phyloP scores from a whole-genome alignment of 768 basidiomycete species.

The Suillus lakei region DNA sequence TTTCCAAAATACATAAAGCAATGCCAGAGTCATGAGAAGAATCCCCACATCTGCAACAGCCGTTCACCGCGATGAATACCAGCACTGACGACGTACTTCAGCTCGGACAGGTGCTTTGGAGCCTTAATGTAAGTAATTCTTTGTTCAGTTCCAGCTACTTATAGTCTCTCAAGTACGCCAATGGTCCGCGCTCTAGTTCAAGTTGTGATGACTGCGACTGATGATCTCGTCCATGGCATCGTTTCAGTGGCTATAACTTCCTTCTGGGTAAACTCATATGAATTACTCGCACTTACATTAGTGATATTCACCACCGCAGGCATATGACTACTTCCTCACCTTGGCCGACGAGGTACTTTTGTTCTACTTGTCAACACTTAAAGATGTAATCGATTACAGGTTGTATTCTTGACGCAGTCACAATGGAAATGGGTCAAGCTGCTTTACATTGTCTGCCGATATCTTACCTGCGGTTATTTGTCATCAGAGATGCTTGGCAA shows the following conservation, averaged over 20 bases:
- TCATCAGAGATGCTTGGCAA: not conserved
- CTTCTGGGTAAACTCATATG: not conserved
- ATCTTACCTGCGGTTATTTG: conserved; percentile 6
- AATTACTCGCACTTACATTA: not conserved
- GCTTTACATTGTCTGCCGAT: conserved; percentile 17
- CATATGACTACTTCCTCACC: conserved; percentile 8
- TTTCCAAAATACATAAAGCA: not conserved
- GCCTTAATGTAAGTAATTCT: not conserved
- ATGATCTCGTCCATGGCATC: not conserved
- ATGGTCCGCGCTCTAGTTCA: not conserved
- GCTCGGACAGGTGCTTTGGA: not conserved
- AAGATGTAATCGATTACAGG: not conserved
- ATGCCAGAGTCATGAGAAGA: not conserved
- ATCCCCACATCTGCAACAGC: not conserved
- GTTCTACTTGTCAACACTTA: not conserved
- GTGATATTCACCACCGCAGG: not conserved
- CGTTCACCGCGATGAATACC: not conserved
- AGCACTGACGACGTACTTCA: not conserved
- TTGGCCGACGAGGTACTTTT: conserved; percentile 8
- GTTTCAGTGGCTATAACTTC: conserved; percentile 2
- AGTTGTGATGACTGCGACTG: not conserved
- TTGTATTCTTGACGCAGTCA: conserved; percentile 1
- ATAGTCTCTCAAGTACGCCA: conserved; percentile 1
- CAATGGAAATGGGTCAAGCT: conserved; percentile 5
- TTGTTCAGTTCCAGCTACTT: not conserved